Base-by-base conservation (phyloP, 495 filamentous ascomycete species). In the Mycothermus thermophilus region DNA sequence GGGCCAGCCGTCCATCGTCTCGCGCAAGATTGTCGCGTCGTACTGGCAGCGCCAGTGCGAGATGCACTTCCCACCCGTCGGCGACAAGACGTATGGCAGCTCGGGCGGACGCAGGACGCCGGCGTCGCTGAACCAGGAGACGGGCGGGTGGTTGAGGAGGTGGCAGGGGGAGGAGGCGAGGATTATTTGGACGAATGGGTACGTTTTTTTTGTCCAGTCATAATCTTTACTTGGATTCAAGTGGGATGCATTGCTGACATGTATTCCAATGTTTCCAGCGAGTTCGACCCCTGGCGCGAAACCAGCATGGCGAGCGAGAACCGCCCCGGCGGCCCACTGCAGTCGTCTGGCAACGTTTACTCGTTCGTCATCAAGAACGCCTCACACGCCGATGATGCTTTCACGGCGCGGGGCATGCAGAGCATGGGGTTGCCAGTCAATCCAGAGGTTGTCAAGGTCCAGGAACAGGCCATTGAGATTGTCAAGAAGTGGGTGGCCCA, bases 31-130 rank as follows among this genome's bases (percentile, higher is more conserved):
- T 30, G 62, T 54, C 31, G 56, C 60, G 3, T 53, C 52, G 4
- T 79, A 78, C 62, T 77, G 64, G 63, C 63, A 68, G 41, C 57
- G 69, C 4, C 72, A 79, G 50, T 80, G 75, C 51, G 50, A 49
- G 12, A 56, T 77, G 12, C 74, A 57, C 50, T 80, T 80, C 63
- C 74, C 75, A 2, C 54, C 58, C 9, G 8, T 8, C 1, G 58
- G 67, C 12, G 57, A 62, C 4, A 51, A 62, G 39, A 69, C 59
- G 2, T 73, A 65, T 46, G 73, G 67, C 20, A 62, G 67, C 36
- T 60, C 59, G 4, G 31, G 63, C 26, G 69, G 69, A 21, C 67
- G 64, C 42, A n/a, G n/a, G n/a, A 72, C 65, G 8, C 62, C 66
- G 6, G 52, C 46, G 6, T 52, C 62, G n/a, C 56, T 77, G 19